Evolutionary conservation across 2,329 filamentous ascomycete genomes (phyloP).

Genomic region (Fusarium tupiense): DNA sequence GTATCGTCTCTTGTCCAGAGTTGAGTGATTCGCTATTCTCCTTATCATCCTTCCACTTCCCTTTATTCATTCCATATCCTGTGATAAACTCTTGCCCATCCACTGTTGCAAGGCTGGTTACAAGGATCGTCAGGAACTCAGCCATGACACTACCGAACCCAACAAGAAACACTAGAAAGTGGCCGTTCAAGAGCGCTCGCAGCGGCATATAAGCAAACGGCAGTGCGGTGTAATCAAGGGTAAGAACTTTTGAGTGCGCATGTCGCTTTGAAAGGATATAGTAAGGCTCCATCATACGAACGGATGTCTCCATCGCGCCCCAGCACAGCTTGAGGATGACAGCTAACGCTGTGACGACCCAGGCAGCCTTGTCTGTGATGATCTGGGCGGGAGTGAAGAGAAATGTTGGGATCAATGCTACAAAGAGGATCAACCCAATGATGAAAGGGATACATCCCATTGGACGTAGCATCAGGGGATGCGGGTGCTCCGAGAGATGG

Average conservation of each 20-base stretch:
- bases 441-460: conserved; percentile 70
- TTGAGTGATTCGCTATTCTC: conserved; percentile 50
- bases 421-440: conserved; percentile 64
- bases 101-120: conserved; percentile 71
- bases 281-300: conserved; percentile 80
- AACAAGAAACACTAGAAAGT: conserved; percentile 73
- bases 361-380: conserved; percentile 70
- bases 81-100: conserved; percentile 69
- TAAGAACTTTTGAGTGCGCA: conserved; percentile 71
- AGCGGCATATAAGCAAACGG: conserved; percentile 74
- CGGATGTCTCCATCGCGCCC: conserved; percentile 73
- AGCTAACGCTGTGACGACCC: conserved; percentile 71
- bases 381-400: conserved; percentile 66
- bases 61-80: conserved; percentile 24
- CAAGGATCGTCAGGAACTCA: conserved; percentile 77
- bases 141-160: conserved; percentile 77
- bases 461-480: conserved; percentile 74
- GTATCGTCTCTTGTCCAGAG: conserved; percentile 67
- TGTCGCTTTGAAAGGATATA: conserved; percentile 74
- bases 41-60: conserved; percentile 16
- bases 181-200: conserved; percentile 69
- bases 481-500: conserved; percentile 68
- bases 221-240: conserved; percentile 77
- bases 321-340: conserved; percentile 75
- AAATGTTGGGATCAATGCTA: conserved; percentile 67